These are phyloP conservation scores for Coemansia sp. DNA, from an alignment of 192 early-diverging fungal species.

Conservation along the genomic window DNA sequence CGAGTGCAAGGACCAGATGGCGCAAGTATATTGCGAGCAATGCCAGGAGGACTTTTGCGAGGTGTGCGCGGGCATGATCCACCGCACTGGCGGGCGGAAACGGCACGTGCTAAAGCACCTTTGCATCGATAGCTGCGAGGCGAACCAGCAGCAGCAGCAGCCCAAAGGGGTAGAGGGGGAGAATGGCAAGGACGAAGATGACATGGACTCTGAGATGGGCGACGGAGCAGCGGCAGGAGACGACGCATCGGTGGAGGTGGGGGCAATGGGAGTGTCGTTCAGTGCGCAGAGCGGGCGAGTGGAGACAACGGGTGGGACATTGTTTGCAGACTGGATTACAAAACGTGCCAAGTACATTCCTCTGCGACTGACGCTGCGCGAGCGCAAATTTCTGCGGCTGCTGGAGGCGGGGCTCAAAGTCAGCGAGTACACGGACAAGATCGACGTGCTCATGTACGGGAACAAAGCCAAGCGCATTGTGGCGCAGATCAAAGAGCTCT, in stretches of 20 bases:
- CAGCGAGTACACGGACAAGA: conserved; percentile 83
- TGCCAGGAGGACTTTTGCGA: conserved; percentile 88
- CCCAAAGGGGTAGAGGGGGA: background rate
- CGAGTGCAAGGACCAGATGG: conserved; percentile 79
- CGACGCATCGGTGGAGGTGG: conserved; percentile 14
- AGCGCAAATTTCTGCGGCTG: conserved; percentile 90
- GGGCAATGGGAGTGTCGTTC: conserved; percentile 48
- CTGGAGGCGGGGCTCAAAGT: conserved; percentile 93
- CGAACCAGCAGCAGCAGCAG: conserved; percentile 9
- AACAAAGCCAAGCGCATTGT: conserved; percentile 89
- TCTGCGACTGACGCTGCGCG: conserved; percentile 80
- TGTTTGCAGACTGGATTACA: conserved; percentile 77
- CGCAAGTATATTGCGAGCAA: conserved; percentile 65
- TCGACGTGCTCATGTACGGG: conserved; percentile 74
- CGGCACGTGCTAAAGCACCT: conserved; percentile 55
- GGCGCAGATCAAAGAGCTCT: conserved; percentile 92
- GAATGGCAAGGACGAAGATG: background rate
- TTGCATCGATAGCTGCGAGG: conserved; percentile 10
- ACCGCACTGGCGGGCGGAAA: conserved; percentile 72
- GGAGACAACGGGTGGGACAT: conserved; percentile 47
- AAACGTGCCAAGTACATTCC: conserved; percentile 94
- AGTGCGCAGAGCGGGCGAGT: conserved; percentile 35
- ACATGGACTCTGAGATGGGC: background rate
- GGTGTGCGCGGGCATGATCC: conserved; percentile 85
- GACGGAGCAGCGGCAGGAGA: background rate